Evolutionary conservation across 116 monocot genomes (phyloP).

Genomic region (Zostera marina): DNA sequence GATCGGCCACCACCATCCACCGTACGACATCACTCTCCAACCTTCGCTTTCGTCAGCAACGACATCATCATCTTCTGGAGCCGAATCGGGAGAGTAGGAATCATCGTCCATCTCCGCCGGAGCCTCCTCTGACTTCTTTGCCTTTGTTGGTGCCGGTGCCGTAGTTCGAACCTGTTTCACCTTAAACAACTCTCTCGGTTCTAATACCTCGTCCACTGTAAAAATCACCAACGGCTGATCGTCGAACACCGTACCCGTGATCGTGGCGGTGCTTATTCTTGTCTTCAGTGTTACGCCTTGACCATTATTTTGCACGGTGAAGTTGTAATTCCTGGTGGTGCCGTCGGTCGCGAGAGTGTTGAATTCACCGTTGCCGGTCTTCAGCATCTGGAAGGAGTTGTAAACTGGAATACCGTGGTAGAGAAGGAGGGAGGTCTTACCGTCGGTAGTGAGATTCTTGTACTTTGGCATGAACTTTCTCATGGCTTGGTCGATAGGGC

Average conservation of each 20-base stretch:
- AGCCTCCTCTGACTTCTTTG: background rate
- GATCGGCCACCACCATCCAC: too few species aligned
- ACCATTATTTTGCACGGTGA: conserved; percentile 61
- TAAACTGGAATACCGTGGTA: conserved; percentile 75
- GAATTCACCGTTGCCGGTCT: conserved; percentile 58
- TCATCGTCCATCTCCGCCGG: background rate
- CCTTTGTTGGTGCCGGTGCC: conserved; percentile 23
- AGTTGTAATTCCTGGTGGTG: conserved; percentile 39
- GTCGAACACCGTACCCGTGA: conserved; percentile 44
- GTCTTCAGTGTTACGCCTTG: conserved; percentile 45
- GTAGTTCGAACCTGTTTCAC: conserved; percentile 6
- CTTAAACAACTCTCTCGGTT: conserved; percentile 78
- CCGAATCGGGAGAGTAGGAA: too few species aligned
- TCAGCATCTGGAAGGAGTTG: conserved; percentile 43
- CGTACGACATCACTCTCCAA: too few species aligned
- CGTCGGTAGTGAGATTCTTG: conserved; percentile 64
- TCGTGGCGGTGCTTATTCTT: conserved; percentile 21
- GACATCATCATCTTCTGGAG: too few species aligned
- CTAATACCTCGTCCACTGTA: conserved; percentile 48
- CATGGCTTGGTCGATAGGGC: conserved; percentile 54
- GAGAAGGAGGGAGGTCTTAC: conserved; percentile 42
- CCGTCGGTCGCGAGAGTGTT: conserved; percentile 75
- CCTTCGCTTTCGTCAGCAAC: too few species aligned
- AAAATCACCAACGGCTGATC: conserved; percentile 53
- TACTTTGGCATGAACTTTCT: conserved; percentile 43